Evolutionary conservation across 768 basidiomycete species (phyloP).

Genomic region (Panus rudis): DNA sequence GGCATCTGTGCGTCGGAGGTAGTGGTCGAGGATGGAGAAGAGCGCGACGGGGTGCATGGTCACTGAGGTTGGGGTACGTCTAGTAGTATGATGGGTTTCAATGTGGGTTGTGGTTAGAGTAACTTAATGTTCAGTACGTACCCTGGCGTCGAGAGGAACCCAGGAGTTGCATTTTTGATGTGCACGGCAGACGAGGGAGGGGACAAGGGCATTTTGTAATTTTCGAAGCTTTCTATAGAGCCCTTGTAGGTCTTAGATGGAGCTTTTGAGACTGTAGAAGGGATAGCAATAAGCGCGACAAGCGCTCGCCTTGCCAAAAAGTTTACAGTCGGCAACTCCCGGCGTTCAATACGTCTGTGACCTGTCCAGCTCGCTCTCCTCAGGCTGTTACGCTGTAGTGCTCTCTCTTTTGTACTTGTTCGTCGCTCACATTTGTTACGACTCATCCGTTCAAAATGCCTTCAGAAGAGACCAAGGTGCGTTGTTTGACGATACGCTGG

Average conservation of each 20-base stretch:
- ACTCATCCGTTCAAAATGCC: conserved; percentile 46
- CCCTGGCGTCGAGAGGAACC: conserved; percentile 26
- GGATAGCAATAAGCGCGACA: neutral
- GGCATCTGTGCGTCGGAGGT: conserved; percentile 74
- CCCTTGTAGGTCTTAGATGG: no score
- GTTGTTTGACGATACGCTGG: conserved; percentile 7
- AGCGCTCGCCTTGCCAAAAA: conserved; percentile 15
- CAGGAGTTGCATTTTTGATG: conserved; percentile 28
- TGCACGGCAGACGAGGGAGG: conserved; percentile 39
- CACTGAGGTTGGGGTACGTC: conserved; percentile 64
- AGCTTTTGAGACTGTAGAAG: no score
- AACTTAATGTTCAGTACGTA: conserved; percentile 18
- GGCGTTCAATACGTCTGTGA: no score
- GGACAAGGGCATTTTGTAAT: conserved; percentile 45
- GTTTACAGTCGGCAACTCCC: conserved; percentile 24
- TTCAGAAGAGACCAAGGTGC: conserved; percentile 86
- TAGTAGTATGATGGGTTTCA: conserved; percentile 21
- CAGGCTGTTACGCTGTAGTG: no score
- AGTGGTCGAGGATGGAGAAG: conserved; percentile 94
- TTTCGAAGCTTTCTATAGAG: no score
- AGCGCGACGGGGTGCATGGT: conserved; percentile 89
- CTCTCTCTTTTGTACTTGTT: no score
- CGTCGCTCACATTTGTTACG: conserved; percentile 28
- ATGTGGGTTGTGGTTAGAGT: neutral
- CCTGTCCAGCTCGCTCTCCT: no score